A percentile compares a stretch with the other conserved stretches of the same genome.
Conservation (phyloP, 176 grass and related monocot species). For the Leersia perrieri region DNA sequence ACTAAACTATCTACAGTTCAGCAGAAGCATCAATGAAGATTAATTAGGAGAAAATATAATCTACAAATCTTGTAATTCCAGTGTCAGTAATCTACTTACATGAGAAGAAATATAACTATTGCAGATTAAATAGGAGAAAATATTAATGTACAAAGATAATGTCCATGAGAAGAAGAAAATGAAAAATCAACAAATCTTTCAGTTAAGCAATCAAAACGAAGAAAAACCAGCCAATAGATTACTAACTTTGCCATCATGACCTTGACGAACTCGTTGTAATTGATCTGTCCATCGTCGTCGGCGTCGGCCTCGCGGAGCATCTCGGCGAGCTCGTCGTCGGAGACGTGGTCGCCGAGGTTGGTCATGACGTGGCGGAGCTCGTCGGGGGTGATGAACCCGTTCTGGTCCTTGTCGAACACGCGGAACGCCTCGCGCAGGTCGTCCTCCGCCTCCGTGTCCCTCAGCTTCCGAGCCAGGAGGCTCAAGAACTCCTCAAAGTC, state of each 20-base stretch:
- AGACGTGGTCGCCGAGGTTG: conserved; percentile 67
- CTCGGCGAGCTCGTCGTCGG: conserved; percentile 59
- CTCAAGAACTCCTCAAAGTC: conserved; percentile 57
- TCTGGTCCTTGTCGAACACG: conserved; percentile 81
- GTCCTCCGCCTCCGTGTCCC: conserved; percentile 48
- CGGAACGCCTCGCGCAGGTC: conserved; percentile 71
- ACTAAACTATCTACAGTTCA: background rate
- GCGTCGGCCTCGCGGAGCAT: conserved; percentile 74
- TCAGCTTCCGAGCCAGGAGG: conserved; percentile 55
- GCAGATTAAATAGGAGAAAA: too few relatives aligned
- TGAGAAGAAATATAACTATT: background rate
- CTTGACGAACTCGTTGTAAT: conserved; percentile 80
- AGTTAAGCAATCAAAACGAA: background rate
- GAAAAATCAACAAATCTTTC: too few relatives aligned
- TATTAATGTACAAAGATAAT: background rate
- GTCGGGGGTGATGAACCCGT: conserved; percentile 70
- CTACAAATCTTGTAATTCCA: background rate
- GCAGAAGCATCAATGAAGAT: background rate
- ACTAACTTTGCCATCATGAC: conserved; percentile 87
- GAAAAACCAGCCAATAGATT: too few relatives aligned
- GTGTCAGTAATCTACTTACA: background rate
- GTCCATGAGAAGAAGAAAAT: background rate
- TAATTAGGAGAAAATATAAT: background rate
- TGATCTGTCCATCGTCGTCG: conserved; percentile 83
- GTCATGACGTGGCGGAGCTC: conserved; percentile 74